Evolutionary conservation across 1,284 basidiomycete species (phyloP).

Genomic region (Apiotrichum siamense): DNA sequence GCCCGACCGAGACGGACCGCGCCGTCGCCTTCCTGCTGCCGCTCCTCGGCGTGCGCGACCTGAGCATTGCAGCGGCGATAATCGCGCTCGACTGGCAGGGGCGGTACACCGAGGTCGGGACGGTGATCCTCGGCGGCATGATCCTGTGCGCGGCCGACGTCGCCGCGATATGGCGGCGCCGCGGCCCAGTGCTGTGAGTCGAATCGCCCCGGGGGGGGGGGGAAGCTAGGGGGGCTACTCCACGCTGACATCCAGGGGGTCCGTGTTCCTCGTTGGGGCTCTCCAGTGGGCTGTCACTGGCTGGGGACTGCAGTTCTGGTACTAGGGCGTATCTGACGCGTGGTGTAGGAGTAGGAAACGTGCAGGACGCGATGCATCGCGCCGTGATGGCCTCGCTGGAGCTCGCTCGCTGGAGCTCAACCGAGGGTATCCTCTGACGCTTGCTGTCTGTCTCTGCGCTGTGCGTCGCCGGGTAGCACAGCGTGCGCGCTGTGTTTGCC

Average conservation of each 20-base stretch:
- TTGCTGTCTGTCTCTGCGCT: no score
- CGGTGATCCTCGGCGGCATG: neutral
- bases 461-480: no score
- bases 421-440: no score
- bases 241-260: neutral
- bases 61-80: neutral
- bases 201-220: neutral
- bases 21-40: neutral
- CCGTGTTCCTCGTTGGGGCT: neutral
- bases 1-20: neutral
- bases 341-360: no score
- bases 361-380: no score
- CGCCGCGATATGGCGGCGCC: neutral
- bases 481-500: no score
- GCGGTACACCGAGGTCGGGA: neutral
- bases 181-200: neutral
- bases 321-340: neutral
- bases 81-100: neutral
- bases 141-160: neutral
- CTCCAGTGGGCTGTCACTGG: neutral
- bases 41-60: neutral
- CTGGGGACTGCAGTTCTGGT: constrained; percentile 3
- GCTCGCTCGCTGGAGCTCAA: no score
- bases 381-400: no score
- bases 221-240: neutral